Base-by-base conservation (phyloP, 202 grass and related monocot genomes). In the Eragrostis tef region DNA sequence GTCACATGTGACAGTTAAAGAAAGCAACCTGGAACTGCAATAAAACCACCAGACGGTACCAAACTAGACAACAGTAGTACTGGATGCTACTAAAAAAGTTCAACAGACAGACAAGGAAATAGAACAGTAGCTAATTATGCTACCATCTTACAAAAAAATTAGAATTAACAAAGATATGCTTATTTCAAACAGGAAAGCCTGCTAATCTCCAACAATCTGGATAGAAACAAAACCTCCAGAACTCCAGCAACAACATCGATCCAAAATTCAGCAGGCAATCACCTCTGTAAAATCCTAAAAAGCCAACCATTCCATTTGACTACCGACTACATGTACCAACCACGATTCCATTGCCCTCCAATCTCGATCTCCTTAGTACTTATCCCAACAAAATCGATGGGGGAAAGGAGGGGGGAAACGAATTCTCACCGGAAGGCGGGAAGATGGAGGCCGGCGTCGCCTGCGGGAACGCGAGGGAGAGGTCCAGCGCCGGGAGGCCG, bases 401-500 rank as follows among this genome's bases (percentile, higher is more conserved):
- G 1, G 27, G 71, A 0, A 54, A 16, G 2, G 13, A 21, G 11
- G 2, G 0, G 3, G 7, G 53, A 8, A 0, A 24, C 9, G 53
- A 64, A 17, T 6, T 17, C 58, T 79, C 25, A 91, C 89, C 79
- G 22, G 73, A 72, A 50, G 86, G 86, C 50, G 89, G 89, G 72
- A 91, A 91, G 46, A 86, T 14, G 64, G 89, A 91, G 22, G 89
- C 86, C 3, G 86, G 86, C n/a, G 83, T 92, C 27, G 79, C 89
- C 68, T 89, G 83, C 41, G 89, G 86, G 78, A 92, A 92, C 75
- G 86, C 86, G 67, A 79, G 45, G 46, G 86, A 46, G 47, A 91
- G 43, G 9, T 87, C 82, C 39, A 88, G n/a, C 83, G 89, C 67
- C 56, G 77, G 77, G 31, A 84, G 58, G 12, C 70, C 82, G 69